Evolutionary conservation across 331 rosid genomes (phyloP).

Genomic region (Acacia concinna): DNA sequence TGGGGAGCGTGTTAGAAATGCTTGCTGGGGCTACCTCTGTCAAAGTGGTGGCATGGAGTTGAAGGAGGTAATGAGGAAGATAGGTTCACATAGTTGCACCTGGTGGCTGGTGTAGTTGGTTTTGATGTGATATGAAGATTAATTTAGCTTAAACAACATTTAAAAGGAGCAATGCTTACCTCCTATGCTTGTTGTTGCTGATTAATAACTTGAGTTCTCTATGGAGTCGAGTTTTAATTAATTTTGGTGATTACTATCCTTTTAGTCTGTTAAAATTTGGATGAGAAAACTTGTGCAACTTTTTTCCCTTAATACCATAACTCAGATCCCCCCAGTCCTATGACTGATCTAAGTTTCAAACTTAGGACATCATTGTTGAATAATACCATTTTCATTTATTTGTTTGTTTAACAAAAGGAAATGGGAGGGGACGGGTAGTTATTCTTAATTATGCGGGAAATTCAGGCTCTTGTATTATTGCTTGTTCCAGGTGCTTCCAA

Average conservation of each 20-base stretch:
- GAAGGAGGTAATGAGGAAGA: slow-evolving; percentile 74
- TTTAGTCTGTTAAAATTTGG: background rate
- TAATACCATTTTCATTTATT: background rate
- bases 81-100: slow-evolving; percentile 26
- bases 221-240: background rate
- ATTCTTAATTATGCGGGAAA: background rate
- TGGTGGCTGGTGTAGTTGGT: slow-evolving; percentile 27
- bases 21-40: slow-evolving; percentile 99
- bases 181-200: background rate
- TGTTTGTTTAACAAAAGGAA: background rate
- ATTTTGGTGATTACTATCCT: background rate
- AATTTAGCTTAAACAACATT: slow-evolving; percentile 16
- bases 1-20: slow-evolving; percentile 93
- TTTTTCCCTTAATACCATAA: background rate
- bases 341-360: background rate
- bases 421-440: background rate
- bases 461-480: background rate
- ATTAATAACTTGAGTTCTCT: background rate
- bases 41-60: slow-evolving; percentile 98
- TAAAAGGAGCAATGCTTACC: background rate
- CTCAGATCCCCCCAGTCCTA: background rate
- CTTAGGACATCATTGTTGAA: background rate
- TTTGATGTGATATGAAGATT: slow-evolving; percentile 11
- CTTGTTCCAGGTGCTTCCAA: slow-evolving; percentile 79
- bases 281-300: background rate